Evolutionary conservation across 768 basidiomycete genomes (phyloP), one percentile per base, ranked within the genome.

Genomic region (Cystoderma amianthinum): DNA sequence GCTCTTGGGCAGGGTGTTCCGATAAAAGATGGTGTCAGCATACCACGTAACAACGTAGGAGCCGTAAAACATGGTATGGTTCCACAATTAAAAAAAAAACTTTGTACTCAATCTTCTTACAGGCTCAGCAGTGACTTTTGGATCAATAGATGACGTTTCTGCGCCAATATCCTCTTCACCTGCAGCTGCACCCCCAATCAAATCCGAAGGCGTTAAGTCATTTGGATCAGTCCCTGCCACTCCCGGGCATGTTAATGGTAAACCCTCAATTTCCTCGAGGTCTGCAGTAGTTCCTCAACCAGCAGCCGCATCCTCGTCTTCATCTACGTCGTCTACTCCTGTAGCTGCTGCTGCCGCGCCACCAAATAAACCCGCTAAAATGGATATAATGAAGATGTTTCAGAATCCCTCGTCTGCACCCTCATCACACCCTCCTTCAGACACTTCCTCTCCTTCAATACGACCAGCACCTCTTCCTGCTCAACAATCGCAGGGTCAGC

Each of bases 161-260:
- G 80, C 87, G 40, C 74, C 82, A 46, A 81, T 91, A 53, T 86
- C 89, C 24, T 85, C 88, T 35, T 89, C 88, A 6, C 88, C 90
- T 24, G 85, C 87, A 41, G 67, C 77, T 38, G 72, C 77, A 24
- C 72, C 80, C 32, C 67, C 67, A 48, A 82, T 78, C 55, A 84
- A 80, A 68, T 68, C 78, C 48, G 82, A 82, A 54, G 74, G 64
- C 53, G 82, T 91, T 52, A 89, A 82, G 62, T 77, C 85, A 33
- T 93, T 93, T 63, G 89, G 90, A 55, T 72, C 84, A 18, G 78
- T 92, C 28, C 78, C 80, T 33, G 80, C 75, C 39, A 69, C 69
- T 21, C 35, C 57, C 17, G 68, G 68, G 45, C 73, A 80, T 58
- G 64, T 76, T 45, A 85, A 85, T 61, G 82, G 82, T 43, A 84